These are phyloP conservation scores for Saitoella complicata DNA, from an alignment of 805 yeast species.

Conservation along the genomic window DNA sequence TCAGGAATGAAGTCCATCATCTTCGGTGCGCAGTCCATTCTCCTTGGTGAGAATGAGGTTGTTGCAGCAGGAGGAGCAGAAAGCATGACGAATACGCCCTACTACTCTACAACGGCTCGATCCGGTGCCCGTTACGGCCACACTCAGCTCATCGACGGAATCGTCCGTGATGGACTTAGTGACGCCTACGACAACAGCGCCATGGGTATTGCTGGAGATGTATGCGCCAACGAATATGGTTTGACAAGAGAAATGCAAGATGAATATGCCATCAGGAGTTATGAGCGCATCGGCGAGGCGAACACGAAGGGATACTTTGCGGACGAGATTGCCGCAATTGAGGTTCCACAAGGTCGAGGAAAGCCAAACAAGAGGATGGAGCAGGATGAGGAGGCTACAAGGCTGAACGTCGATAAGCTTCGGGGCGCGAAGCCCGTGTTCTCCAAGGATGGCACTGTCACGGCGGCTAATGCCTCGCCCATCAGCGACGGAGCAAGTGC, in stretches of 20 bases:
- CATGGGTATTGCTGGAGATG: slow-evolving; percentile 94
- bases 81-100: slow-evolving; percentile 91
- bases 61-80: slow-evolving; percentile 97
- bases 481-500: slow-evolving; percentile 96
- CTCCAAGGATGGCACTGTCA: slow-evolving; percentile 84
- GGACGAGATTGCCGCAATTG: slow-evolving; percentile 66
- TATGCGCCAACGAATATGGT: slow-evolving; percentile 66
- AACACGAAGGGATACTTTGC: slow-evolving; percentile 57
- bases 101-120: slow-evolving; percentile 52
- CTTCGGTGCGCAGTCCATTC: slow-evolving; percentile 75
- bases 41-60: slow-evolving; percentile 78
- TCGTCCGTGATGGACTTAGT: slow-evolving; percentile 66
- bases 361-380: slow-evolving; percentile 42
- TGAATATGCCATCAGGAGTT: slow-evolving; percentile 62
- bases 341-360: slow-evolving; percentile 29
- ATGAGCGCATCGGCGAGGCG: slow-evolving; percentile 64
- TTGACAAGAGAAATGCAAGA: slow-evolving; percentile 77
- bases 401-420: slow-evolving; percentile 55
- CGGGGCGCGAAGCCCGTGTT: slow-evolving; percentile 75
- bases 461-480: slow-evolving; percentile 90
- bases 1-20: slow-evolving; percentile 88
- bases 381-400: slow-evolving; percentile 61
- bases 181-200: slow-evolving; percentile 75
- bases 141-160: slow-evolving; percentile 38
- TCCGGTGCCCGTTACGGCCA: slow-evolving; percentile 32